Percentiles rank a stretch among this genome's conserved stretches.
These are phyloP conservation scores for Geotrichum restrictum DNA, from an alignment of 1,139 yeast genomes.

Conservation along the genomic window DNA sequence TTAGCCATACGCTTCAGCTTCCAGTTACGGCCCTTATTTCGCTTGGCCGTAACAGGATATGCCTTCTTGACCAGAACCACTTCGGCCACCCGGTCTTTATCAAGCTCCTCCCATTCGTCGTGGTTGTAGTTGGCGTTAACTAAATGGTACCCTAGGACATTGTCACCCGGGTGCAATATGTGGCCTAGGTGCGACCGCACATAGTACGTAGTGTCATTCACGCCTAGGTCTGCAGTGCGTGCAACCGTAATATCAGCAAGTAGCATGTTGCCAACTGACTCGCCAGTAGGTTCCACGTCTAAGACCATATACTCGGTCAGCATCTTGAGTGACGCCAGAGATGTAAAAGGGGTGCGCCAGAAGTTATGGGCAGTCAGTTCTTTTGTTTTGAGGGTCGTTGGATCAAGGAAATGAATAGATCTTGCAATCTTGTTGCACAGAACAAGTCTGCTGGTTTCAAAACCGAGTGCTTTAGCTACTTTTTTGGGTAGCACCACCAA, in stretches of 20 bases:
- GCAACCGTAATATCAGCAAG: conserved; percentile 90
- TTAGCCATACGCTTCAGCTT: conserved; percentile 96
- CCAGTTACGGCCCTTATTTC: conserved; percentile 75
- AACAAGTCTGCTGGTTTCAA: conserved; percentile 52
- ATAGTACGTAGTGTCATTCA: conserved; percentile 73
- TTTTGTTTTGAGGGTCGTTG: conserved; percentile 68
- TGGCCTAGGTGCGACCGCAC: conserved; percentile 92
- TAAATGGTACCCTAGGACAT: conserved; percentile 84
- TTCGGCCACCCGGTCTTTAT: conserved; percentile 61
- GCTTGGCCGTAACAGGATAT: conserved; percentile 75
- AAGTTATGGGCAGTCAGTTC: conserved; percentile 68
- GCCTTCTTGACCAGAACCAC: conserved; percentile 88
- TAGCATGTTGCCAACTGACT: conserved; percentile 59
- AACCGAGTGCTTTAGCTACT: conserved; percentile 75
- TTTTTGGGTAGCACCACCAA: conserved; percentile 85
- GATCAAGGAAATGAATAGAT: conserved; percentile 78
- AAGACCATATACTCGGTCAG: conserved; percentile 82
- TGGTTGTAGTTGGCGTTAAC: conserved; percentile 83
- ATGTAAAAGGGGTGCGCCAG: conserved; percentile 78
- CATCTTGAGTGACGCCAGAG: conserved; percentile 72
- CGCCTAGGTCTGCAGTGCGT: conserved; percentile 83
- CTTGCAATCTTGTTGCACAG: conserved; percentile 82
- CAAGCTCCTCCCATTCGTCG: conserved; percentile 75
- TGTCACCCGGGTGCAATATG: conserved; percentile 93
- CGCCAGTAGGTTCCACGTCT: conserved; percentile 92